Conservation (phyloP, 129 eudicot species). For the Oenanthe sinensis region DNA sequence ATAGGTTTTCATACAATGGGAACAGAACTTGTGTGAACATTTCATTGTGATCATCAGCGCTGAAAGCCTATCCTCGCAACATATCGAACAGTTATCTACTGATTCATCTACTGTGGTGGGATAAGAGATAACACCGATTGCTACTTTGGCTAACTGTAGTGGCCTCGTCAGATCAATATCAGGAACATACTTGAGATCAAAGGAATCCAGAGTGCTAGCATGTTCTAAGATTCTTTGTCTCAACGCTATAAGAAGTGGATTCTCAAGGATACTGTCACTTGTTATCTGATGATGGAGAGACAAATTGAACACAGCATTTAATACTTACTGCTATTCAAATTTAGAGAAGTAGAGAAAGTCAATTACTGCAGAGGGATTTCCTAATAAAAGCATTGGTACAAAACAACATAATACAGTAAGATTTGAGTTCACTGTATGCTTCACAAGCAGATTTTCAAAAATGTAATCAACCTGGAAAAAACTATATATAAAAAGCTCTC, state of each 20-base stretch:
- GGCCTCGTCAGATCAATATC: slow-evolving; percentile 38
- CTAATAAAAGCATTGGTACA: not conserved
- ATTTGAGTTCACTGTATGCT: not conserved
- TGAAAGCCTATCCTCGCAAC: slow-evolving; percentile 63
- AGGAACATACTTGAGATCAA: slow-evolving; percentile 49
- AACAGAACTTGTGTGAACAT: slow-evolving; percentile 90
- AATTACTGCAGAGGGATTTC: not conserved
- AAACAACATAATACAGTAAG: not conserved
- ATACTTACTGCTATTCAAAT: slow-evolving; percentile 6
- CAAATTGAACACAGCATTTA: slow-evolving; percentile 7
- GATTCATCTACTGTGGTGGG: slow-evolving; percentile 28
- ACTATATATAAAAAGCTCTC: no score
- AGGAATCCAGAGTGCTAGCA: slow-evolving; percentile 37
- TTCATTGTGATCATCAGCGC: slow-evolving; percentile 52
- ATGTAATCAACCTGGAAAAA: no score
- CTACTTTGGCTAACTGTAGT: slow-evolving; percentile 62
- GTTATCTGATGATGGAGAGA: slow-evolving; percentile 43
- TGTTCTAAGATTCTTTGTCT: slow-evolving; percentile 66
- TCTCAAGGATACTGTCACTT: slow-evolving; percentile 32
- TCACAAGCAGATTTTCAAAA: not conserved
- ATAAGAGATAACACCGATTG: slow-evolving; percentile 55
- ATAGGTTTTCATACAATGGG: slow-evolving; percentile 67
- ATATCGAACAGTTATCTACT: slow-evolving; percentile 52
- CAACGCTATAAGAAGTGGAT: slow-evolving; percentile 62
- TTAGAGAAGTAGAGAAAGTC: not conserved